These are phyloP conservation scores for Ophiognomonia clavigignenti-juglandacearum DNA, from an alignment of 2,329 filamentous ascomycete genomes.

Conservation along the genomic window DNA sequence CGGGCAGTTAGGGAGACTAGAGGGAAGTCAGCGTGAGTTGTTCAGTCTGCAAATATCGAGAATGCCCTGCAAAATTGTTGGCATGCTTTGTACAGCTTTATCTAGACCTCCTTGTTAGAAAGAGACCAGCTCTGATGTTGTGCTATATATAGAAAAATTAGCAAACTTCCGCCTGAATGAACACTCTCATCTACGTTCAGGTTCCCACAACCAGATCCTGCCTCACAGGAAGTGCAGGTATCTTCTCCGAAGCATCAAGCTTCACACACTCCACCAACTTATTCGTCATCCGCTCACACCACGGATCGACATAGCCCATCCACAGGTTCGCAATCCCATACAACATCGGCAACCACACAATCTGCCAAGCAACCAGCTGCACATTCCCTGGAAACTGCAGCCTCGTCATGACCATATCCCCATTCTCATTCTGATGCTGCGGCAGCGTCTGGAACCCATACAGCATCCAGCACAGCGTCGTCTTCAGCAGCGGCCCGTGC, in stretches of 20 bases:
- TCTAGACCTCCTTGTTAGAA: too few species aligned
- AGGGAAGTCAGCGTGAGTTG: too few species aligned
- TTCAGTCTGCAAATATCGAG: too few species aligned
- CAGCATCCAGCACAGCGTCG: slow-evolving; percentile 55
- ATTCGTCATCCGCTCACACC: slow-evolving; percentile 40
- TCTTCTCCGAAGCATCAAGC: slow-evolving; percentile 19
- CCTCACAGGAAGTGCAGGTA: slow-evolving; percentile 1
- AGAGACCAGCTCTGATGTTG: too few species aligned
- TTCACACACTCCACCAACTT: slow-evolving; percentile 22
- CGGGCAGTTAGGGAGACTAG: too few species aligned
- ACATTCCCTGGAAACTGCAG: slow-evolving; percentile 31
- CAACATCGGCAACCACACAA: slow-evolving; percentile 42
- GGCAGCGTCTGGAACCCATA: slow-evolving; percentile 39
- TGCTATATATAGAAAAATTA: too few species aligned
- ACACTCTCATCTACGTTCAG: too few species aligned
- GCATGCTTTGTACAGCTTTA: too few species aligned
- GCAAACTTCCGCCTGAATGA: too few species aligned
- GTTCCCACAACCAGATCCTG: background rate
- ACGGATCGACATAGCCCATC: slow-evolving; percentile 50
- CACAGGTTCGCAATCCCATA: slow-evolving; percentile 44
- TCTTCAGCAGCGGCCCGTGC: slow-evolving; percentile 57
- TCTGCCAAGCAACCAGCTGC: slow-evolving; percentile 33
- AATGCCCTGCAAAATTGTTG: too few species aligned
- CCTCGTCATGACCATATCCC: slow-evolving; percentile 26
- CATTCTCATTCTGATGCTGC: slow-evolving; percentile 30